phyloP scores from a whole-genome alignment of 1,284 basidiomycete species.

The Cryptococcus hybrid region DNA sequence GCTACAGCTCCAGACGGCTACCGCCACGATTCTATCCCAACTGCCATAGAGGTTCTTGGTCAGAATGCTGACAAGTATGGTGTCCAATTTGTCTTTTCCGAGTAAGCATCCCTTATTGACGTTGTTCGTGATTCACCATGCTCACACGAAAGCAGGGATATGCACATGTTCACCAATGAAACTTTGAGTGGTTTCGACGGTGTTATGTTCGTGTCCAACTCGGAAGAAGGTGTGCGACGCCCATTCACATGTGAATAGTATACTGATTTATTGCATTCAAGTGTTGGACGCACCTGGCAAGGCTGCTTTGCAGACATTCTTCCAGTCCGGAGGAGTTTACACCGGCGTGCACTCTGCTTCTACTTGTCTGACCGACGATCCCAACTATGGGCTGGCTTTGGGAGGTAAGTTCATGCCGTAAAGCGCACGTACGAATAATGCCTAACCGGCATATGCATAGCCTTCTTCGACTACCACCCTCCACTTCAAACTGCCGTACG shows the following conservation, averaged over 20 bases:
- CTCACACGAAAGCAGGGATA: constrained; percentile 47
- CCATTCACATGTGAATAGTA: not conserved
- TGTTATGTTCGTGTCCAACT: constrained; percentile 68
- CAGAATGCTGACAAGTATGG: constrained; percentile 43
- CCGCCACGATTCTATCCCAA: constrained; percentile 74
- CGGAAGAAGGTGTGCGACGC: constrained; percentile 58
- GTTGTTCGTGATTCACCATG: not conserved
- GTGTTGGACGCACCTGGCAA: constrained; percentile 64
- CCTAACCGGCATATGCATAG: constrained; percentile 24
- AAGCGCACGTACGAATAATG: no score
- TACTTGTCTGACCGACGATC: constrained; percentile 64
- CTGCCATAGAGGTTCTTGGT: constrained; percentile 60
- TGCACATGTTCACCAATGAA: constrained; percentile 59
- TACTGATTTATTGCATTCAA: constrained; percentile 18
- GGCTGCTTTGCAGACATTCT: constrained; percentile 62
- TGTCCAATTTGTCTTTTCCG: constrained; percentile 63
- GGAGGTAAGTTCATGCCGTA: constrained; percentile 44
- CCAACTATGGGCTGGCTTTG: constrained; percentile 59
- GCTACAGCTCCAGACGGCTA: constrained; percentile 41
- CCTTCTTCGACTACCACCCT: constrained; percentile 74
- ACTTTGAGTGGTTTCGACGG: constrained; percentile 62
- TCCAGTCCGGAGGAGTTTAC: constrained; percentile 55
- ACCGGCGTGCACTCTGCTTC: constrained; percentile 58
- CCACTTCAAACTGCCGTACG: constrained; percentile 55
- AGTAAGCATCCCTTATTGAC: constrained; percentile 40